Conservation (phyloP, 495 filamentous ascomycete genomes). For the Choiromyces venosus region DNA sequence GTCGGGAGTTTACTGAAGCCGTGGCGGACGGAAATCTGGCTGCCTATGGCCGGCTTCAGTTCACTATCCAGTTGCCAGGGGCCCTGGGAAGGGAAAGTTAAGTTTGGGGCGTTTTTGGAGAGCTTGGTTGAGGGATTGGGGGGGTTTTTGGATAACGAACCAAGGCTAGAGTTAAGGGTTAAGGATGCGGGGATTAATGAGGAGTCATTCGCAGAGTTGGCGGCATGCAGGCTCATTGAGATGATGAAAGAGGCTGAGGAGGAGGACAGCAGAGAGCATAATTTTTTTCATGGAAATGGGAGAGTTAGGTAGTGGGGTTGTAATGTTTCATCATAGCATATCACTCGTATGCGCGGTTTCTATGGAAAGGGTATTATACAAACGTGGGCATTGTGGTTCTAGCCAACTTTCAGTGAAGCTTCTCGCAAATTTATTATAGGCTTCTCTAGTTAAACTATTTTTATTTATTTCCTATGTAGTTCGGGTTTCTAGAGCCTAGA, state of each 20-base stretch:
- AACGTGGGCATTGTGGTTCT: neutral
- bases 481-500: neutral
- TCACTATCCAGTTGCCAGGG: conserved; percentile 28
- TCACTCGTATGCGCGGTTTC: neutral
- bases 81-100: conserved; percentile 46
- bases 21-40: conserved; percentile 50
- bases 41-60: conserved; percentile 45
- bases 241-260: conserved; percentile 19
- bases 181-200: conserved; percentile 50
- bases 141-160: conserved; percentile 45
- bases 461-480: neutral
- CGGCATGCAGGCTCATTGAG: conserved; percentile 19
- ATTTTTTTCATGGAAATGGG: neutral
- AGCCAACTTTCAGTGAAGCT: too few species aligned
- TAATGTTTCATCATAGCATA: neutral
- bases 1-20: conserved; percentile 38
- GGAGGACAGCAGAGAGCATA: neutral
- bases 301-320: neutral
- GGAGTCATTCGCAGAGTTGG: conserved; percentile 42
- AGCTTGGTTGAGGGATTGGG: conserved; percentile 50
- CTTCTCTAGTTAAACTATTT: neutral
- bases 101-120: conserved; percentile 44
- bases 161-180: conserved; percentile 43
- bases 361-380: neutral
- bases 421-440: neutral